phyloP scores from a whole-genome alignment of 352 stramenopile genomes.

The Salisapilia sapeloensis region DNA sequence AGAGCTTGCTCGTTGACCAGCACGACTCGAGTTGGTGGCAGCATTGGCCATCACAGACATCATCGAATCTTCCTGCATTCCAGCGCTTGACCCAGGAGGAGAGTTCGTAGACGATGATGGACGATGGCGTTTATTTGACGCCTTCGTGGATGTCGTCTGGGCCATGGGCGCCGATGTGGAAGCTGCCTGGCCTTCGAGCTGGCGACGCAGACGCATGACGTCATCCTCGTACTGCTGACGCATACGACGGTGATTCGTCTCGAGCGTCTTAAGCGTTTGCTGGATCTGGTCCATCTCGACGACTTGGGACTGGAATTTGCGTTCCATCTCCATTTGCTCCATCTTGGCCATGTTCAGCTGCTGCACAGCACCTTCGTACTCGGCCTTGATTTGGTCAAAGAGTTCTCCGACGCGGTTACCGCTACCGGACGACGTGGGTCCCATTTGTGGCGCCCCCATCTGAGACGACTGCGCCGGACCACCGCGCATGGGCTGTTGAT shows the following conservation, averaged over 20 bases:
- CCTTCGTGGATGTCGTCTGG: too few species aligned
- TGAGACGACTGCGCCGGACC: constrained; percentile 21
- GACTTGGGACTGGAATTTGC: constrained; percentile 76
- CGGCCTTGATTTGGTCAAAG: constrained; percentile 69
- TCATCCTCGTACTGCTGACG: constrained; percentile 79
- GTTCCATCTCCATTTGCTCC: constrained; percentile 76
- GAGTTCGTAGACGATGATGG: too few species aligned
- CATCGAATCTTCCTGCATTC: too few species aligned
- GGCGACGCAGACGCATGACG: constrained; percentile 62
- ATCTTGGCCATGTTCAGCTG: constrained; percentile 81
- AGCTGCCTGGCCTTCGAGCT: constrained; percentile 53
- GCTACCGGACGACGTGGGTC: constrained; percentile 21
- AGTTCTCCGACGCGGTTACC: constrained; percentile 57
- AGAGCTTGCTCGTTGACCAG: constrained; percentile 30
- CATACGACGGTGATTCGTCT: constrained; percentile 66
- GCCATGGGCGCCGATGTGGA: constrained; percentile 30
- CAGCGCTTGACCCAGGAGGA: too few species aligned
- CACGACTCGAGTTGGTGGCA: too few species aligned
- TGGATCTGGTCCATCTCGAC: constrained; percentile 82
- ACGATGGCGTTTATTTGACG: too few species aligned
- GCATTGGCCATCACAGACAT: too few species aligned
- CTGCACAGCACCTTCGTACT: constrained; percentile 71
- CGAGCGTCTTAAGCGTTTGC: constrained; percentile 68
- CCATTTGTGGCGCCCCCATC: too few species aligned
- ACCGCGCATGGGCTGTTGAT: constrained; percentile 41